Evolutionary conservation across 208 protist genomes (phyloP), one percentile per base, ranked within the genome.

Genomic region (Angomonas ambiguus): DNA sequence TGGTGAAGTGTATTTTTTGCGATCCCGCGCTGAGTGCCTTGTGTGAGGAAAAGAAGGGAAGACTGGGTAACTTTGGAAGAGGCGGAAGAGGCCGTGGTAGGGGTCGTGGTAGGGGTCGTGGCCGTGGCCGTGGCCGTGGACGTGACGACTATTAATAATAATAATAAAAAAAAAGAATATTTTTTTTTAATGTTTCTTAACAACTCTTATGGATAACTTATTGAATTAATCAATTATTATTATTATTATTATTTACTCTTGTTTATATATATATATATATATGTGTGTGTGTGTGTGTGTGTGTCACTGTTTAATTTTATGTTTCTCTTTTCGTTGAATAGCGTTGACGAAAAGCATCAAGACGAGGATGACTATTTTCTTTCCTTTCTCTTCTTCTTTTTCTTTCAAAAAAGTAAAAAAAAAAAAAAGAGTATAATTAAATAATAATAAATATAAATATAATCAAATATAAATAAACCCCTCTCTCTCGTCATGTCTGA

Each of bases 1-100:
- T 91, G 65, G 80, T 88, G 11, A 82, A 69, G 13, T 93, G 86
- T 55, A 74, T 95, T 31, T 95, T 93, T 61, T 95, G 89, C 60
- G 69, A 93, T 30, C 64, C 85, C 0, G 78, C 65, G 0, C 68
- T 95, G 2, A 81, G 73, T 27, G 48, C 80, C 1, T 69, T 85
- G 35, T 88, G 85, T 59, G 80, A 86, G 68, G 84, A 95, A 71
- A 83, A 92, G 35, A 80, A 82, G 1, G 89, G 89, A 18, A 71
- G 79, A 2, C 31, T 86, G 8, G 85, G 79, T 25, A 90, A 87
- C 62, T 88, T 95, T 34, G 69, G 0, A 31, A 68, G 6, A 69
- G 77, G n/a, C 38, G 74, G 53, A 65, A 11, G 72, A 2, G 28
- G 73, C n/a, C 30, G 71, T 1, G 68, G 63, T 0, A 58, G 69